Conservation (phyloP, 352 stramenopile genomes). For the Pythium angustatum region DNA sequence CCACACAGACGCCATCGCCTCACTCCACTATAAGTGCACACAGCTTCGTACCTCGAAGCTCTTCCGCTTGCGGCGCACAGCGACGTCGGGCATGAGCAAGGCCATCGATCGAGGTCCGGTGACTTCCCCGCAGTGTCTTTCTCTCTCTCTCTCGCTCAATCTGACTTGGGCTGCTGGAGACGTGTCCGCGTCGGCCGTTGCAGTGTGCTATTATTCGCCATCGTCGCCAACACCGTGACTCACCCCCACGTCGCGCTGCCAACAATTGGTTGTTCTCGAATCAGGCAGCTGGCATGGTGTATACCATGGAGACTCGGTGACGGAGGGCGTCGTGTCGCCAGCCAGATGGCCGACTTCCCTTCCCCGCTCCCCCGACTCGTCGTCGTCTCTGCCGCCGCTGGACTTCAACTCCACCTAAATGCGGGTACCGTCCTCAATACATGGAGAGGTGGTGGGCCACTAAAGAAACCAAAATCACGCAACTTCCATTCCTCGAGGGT, state of each 20-base stretch:
- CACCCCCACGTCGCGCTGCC: background rate
- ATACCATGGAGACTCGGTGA: background rate
- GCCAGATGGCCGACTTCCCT: background rate
- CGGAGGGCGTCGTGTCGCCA: background rate
- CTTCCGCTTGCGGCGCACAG: slow-evolving; percentile 59
- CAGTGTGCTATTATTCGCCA: slow-evolving; percentile 14
- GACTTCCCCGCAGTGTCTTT: background rate
- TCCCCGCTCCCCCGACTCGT: background rate
- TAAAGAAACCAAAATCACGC: background rate
- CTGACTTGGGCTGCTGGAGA: background rate
- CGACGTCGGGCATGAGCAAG: slow-evolving; percentile 69
- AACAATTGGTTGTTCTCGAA: background rate
- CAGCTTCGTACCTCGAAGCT: slow-evolving; percentile 47
- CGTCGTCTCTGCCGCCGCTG: slow-evolving; percentile 12
- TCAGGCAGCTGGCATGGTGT: background rate
- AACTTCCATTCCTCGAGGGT: slow-evolving; percentile 16
- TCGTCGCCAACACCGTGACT: slow-evolving; percentile 1
- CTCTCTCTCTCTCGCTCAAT: no score
- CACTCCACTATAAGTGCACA: no score
- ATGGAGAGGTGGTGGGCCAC: background rate
- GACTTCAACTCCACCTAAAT: background rate
- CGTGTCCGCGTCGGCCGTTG: background rate
- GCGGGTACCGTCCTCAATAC: background rate
- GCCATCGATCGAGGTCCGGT: slow-evolving; percentile 46
- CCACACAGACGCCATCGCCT: no score